Base-by-base conservation (phyloP, 2,329 filamentous ascomycete genomes). In the Aspergillus latus region DNA sequence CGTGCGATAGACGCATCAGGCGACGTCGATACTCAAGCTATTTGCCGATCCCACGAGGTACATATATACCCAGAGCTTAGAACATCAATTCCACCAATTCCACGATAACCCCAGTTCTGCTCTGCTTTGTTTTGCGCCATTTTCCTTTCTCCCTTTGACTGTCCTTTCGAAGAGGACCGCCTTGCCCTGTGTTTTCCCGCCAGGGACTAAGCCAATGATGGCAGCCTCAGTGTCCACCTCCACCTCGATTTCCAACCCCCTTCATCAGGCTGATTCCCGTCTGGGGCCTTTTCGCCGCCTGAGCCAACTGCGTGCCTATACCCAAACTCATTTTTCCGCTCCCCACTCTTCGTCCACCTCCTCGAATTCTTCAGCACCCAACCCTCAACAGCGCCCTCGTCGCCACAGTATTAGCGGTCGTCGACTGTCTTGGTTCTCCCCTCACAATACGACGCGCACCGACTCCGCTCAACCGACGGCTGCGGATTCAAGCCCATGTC, bases 301-400 rank as follows among this genome's bases (percentile, higher is more conserved):
- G 46, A 76, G 72, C 66, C 72, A 73, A 64, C 66, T 76, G 54
- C 70, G 73, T 54, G 66, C 72, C 40, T 74, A 74, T 62, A 72
- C 72, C 2, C 68, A 74, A 45, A 68, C 65, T 52, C 66, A 69
- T 58, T 59, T 65, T 56, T 62, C 62, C 46, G 51, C 60, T 50
- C 61, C 62, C 43, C 60, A 63, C 42, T 58, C 66, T 34, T 59
- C 65, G 28, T 59, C 59, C 10, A 43, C 66, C 45, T 59, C 58
- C 32, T 61, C 60, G 7, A 45, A 65, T 45, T 60, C 58, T 16
- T 60, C 64, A 39, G 6, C 29, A 21, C 48, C 63, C 36, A 59
- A 53, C 52, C 54, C 59, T 26, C 55, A 53, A 42, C 65, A 67
- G 48, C 71, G 66, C 32, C 65, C 66, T 36, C 60, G 69, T 59